Conservation (phyloP, 164 flowering plant genomes). For the Nymphaea colorata region DNA sequence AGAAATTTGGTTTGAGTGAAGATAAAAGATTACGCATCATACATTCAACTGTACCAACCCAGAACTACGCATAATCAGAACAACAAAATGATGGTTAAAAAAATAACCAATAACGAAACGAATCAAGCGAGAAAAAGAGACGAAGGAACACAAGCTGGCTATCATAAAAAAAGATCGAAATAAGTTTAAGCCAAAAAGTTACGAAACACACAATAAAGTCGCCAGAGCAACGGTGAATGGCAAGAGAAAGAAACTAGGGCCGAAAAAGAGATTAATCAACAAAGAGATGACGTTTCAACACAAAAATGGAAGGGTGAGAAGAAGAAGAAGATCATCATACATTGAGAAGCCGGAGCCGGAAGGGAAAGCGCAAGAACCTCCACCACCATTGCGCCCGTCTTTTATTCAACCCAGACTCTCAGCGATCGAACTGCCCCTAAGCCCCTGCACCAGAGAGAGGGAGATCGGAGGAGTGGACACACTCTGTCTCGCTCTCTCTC, state of each 20-base stretch:
- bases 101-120: too few species aligned
- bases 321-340: conserved; percentile 1
- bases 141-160: neutral
- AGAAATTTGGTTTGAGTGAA: too few species aligned
- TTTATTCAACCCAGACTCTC: neutral
- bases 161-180: neutral
- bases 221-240: neutral
- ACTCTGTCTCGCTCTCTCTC: neutral
- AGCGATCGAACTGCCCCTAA: neutral
- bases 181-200: neutral
- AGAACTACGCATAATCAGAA: too few species aligned
- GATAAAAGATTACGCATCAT: too few species aligned
- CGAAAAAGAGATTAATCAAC: neutral
- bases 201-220: too few species aligned
- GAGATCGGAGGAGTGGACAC: neutral
- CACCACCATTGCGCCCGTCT: conserved; percentile 7
- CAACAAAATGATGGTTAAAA: too few species aligned
- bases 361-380: conserved; percentile 13
- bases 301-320: neutral
- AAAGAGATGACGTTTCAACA: neutral
- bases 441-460: neutral
- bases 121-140: too few species aligned
- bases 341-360: conserved; percentile 13
- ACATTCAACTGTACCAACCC: too few species aligned
- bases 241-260: neutral